Conservation (phyloP, 768 basidiomycete genomes). For the Termitomyces sp. region DNA sequence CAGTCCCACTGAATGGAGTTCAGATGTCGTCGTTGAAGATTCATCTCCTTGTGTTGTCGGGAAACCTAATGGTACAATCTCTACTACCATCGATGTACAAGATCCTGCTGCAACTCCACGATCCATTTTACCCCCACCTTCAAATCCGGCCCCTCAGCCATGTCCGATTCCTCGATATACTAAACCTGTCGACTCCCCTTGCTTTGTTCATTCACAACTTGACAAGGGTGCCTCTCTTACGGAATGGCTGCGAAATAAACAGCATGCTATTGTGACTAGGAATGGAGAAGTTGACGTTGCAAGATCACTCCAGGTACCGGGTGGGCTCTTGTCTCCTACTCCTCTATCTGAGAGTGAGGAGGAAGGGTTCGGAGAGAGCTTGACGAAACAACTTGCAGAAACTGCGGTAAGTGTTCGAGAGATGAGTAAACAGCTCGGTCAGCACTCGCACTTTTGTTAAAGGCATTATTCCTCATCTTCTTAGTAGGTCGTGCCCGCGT, state of each 20-base stretch:
- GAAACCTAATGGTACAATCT: conserved; percentile 16
- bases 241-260: conserved; percentile 60
- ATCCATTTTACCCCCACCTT: conserved; percentile 12
- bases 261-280: conserved; percentile 25
- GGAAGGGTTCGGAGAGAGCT: conserved; percentile 65
- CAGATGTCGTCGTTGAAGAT: conserved; percentile 37
- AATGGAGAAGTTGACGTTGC: conserved; percentile 42
- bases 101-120: conserved; percentile 18
- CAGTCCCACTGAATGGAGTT: conserved; percentile 32
- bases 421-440: conserved; percentile 98
- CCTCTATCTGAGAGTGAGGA: conserved; percentile 30
- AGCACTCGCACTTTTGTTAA: conserved; percentile 17
- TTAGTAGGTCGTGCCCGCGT: conserved; percentile 83
- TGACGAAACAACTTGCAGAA: conserved; percentile 92
- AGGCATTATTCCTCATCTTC: conserved; percentile 1
- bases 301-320: conserved; percentile 35
- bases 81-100: conserved; percentile 13
- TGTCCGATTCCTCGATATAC: conserved; percentile 10
- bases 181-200: conserved; percentile 62
- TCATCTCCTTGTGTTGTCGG: conserved; percentile 25
- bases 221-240: conserved; percentile 75
- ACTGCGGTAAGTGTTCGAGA: conserved; percentile 96
- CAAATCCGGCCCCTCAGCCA: conserved; percentile 11
- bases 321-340: conserved; percentile 9
- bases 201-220: conserved; percentile 90